phyloP scores from a whole-genome alignment of 176 grass and related monocot species.

The Musa acuminata region DNA sequence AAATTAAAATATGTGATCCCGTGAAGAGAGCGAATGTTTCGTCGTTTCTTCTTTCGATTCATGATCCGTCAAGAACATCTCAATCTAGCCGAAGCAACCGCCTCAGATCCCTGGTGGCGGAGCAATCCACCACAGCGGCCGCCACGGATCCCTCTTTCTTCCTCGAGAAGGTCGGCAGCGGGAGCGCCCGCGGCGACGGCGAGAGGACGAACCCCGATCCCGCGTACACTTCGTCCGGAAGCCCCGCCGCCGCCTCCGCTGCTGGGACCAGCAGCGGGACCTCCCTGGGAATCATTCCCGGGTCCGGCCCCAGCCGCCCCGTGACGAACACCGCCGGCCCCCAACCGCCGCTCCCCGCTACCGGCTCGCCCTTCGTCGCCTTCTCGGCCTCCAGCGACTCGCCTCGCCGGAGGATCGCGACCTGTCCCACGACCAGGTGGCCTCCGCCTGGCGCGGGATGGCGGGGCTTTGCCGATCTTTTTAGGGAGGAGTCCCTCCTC shows the following conservation, averaged over 20 bases:
- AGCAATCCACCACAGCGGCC: conserved; percentile 21
- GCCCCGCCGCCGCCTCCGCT: background rate
- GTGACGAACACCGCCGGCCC: too few species aligned
- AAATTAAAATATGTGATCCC: background rate
- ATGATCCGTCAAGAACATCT: conserved; percentile 17
- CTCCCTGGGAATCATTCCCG: background rate
- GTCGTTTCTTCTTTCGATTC: background rate
- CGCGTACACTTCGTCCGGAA: background rate
- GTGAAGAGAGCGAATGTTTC: background rate
- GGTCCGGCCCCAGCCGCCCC: background rate
- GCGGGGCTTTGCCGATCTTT: too few species aligned
- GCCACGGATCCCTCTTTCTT: background rate
- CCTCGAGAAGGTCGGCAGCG: conserved; percentile 33
- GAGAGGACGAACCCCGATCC: conserved; percentile 39
- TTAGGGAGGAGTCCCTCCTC: background rate
- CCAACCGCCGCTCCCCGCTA: too few species aligned
- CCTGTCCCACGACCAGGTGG: background rate
- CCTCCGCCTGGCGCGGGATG: background rate
- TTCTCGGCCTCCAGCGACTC: background rate
- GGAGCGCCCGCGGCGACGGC: conserved; percentile 46
- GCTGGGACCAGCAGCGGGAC: too few species aligned
- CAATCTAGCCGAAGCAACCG: conserved; percentile 46
- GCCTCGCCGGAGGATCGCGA: background rate
- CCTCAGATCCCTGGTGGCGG: conserved; percentile 45
- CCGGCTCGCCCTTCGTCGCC: too few species aligned